Percentiles rank a stretch among this genome's conserved stretches.
These are phyloP conservation scores for Kluyveromyces siamensis DNA, from an alignment of 805 yeast species.

Conservation along the genomic window DNA sequence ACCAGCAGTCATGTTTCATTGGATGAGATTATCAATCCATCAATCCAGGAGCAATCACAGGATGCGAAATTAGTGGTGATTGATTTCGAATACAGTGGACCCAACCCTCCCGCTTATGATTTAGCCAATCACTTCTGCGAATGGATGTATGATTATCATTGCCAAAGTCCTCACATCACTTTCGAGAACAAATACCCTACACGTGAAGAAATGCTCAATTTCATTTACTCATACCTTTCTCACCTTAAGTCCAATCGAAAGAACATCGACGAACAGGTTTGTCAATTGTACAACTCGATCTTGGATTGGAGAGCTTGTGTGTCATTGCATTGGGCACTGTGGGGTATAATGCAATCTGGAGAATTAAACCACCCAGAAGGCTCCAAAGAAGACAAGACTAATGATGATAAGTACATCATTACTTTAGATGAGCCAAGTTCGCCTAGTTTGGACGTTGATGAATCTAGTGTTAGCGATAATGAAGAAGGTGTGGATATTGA, in stretches of 20 bases:
- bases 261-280: constrained; percentile 37
- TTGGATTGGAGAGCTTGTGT: constrained; percentile 75
- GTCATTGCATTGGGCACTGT: constrained; percentile 73
- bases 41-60: constrained; percentile 34
- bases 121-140: constrained; percentile 90
- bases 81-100: constrained; percentile 93
- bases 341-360: constrained; percentile 86
- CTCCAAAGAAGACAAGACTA: constrained; percentile 42
- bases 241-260: constrained; percentile 31
- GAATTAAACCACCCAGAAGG: constrained; percentile 16
- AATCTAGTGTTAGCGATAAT: constrained; percentile 18
- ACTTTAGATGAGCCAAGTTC: constrained; percentile 16
- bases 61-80: constrained; percentile 81
- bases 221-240: constrained; percentile 71
- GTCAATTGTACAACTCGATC: constrained; percentile 52
- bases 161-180: constrained; percentile 37
- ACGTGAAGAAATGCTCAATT: constrained; percentile 55
- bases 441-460: constrained; percentile 18
- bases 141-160: constrained; percentile 93
- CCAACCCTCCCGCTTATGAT: constrained; percentile 83
- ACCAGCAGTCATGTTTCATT: constrained; percentile 18
- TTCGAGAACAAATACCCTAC: constrained; percentile 53
- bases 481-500: constrained; percentile 38
- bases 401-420: constrained; percentile 40
- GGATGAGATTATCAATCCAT: constrained; percentile 29